Base-by-base conservation (phyloP, 768 basidiomycete species). In the Hemileccinum rubropunctum region DNA sequence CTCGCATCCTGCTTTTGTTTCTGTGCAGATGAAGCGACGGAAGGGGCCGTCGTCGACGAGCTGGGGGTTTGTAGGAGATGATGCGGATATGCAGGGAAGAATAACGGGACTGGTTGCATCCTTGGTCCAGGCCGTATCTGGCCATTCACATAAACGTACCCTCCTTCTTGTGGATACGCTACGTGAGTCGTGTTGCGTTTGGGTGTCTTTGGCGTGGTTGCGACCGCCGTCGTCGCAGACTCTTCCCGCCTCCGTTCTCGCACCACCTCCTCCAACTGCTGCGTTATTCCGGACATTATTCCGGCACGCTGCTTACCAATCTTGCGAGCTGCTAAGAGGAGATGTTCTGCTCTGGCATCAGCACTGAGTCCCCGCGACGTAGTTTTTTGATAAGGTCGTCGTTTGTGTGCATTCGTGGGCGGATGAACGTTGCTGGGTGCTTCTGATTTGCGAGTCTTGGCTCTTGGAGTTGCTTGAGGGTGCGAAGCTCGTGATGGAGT, bases 271-370 rank as follows among this genome's bases (percentile, higher is more conserved):
- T 67, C 63, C 42, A 68, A 53, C 18, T 64, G 64, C 6, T 71
- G 69, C 17, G 71, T 62, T 58, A 81, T 63, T 6, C 84, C 83
- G 0, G 80, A 76, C 18, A 83, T 62, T n/a, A 79, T 61, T 4
- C 75, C 75, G 1, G 81, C 78, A 8, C 86, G 78, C 47, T 81
- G 74, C 28, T 80, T 76, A 4, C 87, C 87, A 4, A 88, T 74
- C 46, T 72, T 82, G n/a, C 85, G 78, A 9, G 86, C 83, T 3
- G 88, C 88, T 12, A 86, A 70, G 2, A 91, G 72, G 11, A 89
- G 68, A 57, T 86, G 86, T 57, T 90, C 88, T 0, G 77, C 74
- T 40, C 84, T 78, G 4, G 88, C 88, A 53, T 91, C 88, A 2
- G 83, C 70, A 53, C 75, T 63, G 38, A 78, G 50, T 35, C 77